Conservation (phyloP, 371 early-diverging fungal genomes). For the Amoeboradix gromovi region DNA sequence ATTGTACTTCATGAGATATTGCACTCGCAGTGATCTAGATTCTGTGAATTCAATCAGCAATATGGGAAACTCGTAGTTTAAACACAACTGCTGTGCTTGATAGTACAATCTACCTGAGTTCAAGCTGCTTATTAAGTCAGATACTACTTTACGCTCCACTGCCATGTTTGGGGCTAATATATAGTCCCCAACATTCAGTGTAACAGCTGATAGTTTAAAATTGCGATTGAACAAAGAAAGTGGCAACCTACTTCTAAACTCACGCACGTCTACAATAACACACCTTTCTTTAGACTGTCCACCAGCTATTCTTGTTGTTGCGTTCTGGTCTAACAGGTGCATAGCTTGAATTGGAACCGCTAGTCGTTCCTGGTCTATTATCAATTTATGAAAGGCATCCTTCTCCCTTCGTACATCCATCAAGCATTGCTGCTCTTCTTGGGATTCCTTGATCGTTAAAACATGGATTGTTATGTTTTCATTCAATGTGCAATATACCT, state of each 20-base stretch:
- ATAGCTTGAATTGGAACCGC: background rate
- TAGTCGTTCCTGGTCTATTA: constrained; percentile 33
- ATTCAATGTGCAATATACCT: no score
- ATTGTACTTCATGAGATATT: constrained; percentile 7
- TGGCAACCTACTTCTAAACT: constrained; percentile 73
- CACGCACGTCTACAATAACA: constrained; percentile 72
- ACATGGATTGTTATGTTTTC: no score
- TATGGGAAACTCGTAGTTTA: constrained; percentile 43
- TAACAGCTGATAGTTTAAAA: constrained; percentile 42
- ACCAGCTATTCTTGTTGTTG: constrained; percentile 2
- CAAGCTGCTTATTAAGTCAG: constrained; percentile 60
- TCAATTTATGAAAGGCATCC: constrained; percentile 67
- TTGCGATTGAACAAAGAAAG: constrained; percentile 49
- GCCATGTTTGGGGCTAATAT: constrained; percentile 53
- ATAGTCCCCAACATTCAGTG: constrained; percentile 83
- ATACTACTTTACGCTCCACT: constrained; percentile 74
- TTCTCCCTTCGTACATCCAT: constrained; percentile 58
- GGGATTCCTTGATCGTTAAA: constrained; percentile 59
- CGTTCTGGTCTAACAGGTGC: background rate
- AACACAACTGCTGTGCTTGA: constrained; percentile 66
- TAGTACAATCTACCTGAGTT: constrained; percentile 59
- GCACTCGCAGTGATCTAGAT: constrained; percentile 43
- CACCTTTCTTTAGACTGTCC: constrained; percentile 1
- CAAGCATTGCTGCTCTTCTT: constrained; percentile 79
- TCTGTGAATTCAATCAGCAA: constrained; percentile 80